These are phyloP conservation scores for Globisporangium abappressorium DNA, from an alignment of 352 stramenopile species.

Conservation along the genomic window DNA sequence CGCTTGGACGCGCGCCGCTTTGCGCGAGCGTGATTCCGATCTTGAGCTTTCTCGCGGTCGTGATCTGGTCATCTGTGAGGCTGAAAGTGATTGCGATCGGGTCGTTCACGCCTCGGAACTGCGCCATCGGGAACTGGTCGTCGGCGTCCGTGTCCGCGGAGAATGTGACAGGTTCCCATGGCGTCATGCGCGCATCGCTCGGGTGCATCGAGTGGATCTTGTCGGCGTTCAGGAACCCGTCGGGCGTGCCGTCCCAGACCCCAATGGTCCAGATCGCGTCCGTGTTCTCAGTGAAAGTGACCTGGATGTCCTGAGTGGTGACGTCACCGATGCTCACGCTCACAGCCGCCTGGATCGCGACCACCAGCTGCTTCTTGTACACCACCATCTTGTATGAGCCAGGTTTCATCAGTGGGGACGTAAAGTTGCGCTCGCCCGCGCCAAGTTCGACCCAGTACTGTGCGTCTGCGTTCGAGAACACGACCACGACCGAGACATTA, in stretches of 20 bases:
- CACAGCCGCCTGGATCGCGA: slow-evolving; percentile 27
- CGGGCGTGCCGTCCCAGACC: slow-evolving; percentile 45
- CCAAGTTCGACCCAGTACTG: slow-evolving; percentile 41
- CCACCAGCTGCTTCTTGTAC: slow-evolving; percentile 53
- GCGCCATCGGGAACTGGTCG: slow-evolving; percentile 37
- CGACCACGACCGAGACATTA: slow-evolving; percentile 28
- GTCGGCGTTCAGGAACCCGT: slow-evolving; percentile 48
- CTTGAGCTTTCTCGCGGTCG: slow-evolving; percentile 24
- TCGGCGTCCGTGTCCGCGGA: slow-evolving; percentile 17
- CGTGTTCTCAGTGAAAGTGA: slow-evolving; percentile 24
- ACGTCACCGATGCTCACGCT: slow-evolving; percentile 21
- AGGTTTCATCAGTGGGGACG: slow-evolving; percentile 41
- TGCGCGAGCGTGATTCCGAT: slow-evolving; percentile 44
- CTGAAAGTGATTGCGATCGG: slow-evolving; percentile 32
- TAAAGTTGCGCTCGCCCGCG: slow-evolving; percentile 22
- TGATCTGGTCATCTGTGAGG: slow-evolving; percentile 26
- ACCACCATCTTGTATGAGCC: slow-evolving; percentile 52
- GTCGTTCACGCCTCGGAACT: slow-evolving; percentile 48
- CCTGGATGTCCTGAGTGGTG: slow-evolving; percentile 18
- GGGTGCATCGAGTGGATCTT: slow-evolving; percentile 58
- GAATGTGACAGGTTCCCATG: slow-evolving; percentile 28
- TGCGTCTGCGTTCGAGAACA: slow-evolving; percentile 32
- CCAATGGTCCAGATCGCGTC: slow-evolving; percentile 47
- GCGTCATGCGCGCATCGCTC: slow-evolving; percentile 38
- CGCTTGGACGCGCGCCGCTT: slow-evolving; percentile 23